Evolutionary conservation across 768 basidiomycete genomes (phyloP).

Genomic region (Serendipita sp.): DNA sequence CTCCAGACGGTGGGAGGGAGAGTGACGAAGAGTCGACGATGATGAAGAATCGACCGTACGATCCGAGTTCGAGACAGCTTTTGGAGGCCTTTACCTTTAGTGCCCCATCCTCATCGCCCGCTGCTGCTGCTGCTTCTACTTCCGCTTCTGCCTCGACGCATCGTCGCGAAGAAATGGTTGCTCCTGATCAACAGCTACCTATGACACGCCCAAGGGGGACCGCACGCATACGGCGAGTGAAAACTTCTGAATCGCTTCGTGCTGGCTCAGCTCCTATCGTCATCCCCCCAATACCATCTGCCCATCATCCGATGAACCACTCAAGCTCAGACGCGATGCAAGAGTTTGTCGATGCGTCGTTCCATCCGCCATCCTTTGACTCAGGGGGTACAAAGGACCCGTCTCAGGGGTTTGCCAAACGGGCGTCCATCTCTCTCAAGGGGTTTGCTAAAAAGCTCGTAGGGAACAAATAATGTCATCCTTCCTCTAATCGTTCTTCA

Average conservation of each 20-base stretch:
- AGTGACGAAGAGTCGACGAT: conserved; percentile 1
- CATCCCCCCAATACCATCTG: not conserved
- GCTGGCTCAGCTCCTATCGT: conserved; percentile 5
- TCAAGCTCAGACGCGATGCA: not conserved
- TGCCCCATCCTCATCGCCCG: no score
- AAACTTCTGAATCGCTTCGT: conserved; percentile 3
- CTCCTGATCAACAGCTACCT: not conserved
- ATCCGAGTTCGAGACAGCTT: not conserved
- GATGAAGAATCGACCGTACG: not conserved
- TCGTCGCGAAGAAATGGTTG: not conserved
- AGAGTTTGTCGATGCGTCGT: not conserved
- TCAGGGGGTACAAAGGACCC: not conserved
- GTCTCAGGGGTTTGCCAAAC: not conserved
- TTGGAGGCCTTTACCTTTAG: not conserved
- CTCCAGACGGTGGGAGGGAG: not conserved
- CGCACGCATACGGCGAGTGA: conserved; percentile 1
- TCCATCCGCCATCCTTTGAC: not conserved
- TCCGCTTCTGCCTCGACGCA: not conserved
- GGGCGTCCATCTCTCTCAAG: not conserved
- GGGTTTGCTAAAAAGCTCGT: not conserved
- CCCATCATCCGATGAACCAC: not conserved
- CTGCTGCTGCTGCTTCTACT: no score
- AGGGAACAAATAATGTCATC: not conserved
- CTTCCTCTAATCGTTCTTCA: no score
- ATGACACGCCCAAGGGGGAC: not conserved